phyloP scores from a whole-genome alignment of 441 rosid species.

The Viola pubescens region DNA sequence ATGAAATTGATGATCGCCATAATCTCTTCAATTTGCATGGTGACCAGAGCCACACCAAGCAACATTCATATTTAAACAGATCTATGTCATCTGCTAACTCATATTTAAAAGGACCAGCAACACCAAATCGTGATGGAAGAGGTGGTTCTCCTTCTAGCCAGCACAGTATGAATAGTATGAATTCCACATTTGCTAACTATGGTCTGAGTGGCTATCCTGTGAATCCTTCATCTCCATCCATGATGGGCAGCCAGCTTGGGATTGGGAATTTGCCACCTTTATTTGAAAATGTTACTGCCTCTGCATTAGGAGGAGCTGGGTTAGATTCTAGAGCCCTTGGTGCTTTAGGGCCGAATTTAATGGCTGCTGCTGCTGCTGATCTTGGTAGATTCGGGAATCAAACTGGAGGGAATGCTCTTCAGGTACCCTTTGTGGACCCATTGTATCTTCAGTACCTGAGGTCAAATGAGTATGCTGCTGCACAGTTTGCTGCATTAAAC shows the following conservation, averaged over 20 bases:
- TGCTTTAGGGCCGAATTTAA: background rate
- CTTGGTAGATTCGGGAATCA: slow-evolving; percentile 26
- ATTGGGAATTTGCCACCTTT: slow-evolving; percentile 48
- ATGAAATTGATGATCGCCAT: slow-evolving; percentile 44
- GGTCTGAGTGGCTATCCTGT: slow-evolving; percentile 43
- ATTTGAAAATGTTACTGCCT: slow-evolving; percentile 60
- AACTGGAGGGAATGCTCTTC: slow-evolving; percentile 29
- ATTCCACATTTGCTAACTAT: slow-evolving; percentile 40
- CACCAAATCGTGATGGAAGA: slow-evolving; percentile 41
- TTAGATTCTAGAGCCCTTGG: slow-evolving; percentile 56
- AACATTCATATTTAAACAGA: slow-evolving; percentile 38
- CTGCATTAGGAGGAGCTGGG: slow-evolving; percentile 57
- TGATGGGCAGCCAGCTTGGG: slow-evolving; percentile 64
- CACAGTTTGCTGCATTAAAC: slow-evolving; percentile 38
- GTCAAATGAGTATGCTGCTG: slow-evolving; percentile 41
- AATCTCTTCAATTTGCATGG: slow-evolving; percentile 51
- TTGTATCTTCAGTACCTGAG: slow-evolving; percentile 42
- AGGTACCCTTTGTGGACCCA: slow-evolving; percentile 40
- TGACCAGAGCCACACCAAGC: slow-evolving; percentile 40
- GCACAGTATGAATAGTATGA: slow-evolving; percentile 46
- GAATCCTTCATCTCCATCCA: slow-evolving; percentile 53
- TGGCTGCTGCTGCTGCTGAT: no score
- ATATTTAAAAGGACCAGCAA: slow-evolving; percentile 60
- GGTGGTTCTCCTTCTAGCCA: slow-evolving; percentile 44
- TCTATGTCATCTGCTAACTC: slow-evolving; percentile 32